Evolutionary conservation across 1,139 yeast species (phyloP).

Genomic region (Suhomyces yuchorum): DNA sequence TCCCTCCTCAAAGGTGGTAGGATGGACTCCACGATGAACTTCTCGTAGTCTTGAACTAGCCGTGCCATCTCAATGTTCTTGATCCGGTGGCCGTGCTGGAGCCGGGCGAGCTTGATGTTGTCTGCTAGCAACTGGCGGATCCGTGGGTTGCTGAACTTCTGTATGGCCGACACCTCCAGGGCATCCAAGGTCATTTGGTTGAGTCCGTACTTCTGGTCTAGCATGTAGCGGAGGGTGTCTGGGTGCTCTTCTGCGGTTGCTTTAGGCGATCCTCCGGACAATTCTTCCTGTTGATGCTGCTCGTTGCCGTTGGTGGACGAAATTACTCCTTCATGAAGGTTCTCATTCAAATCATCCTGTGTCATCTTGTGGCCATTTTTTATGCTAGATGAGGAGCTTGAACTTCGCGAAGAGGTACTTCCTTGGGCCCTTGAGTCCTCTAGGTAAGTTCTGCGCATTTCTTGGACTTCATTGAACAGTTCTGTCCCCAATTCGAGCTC

Average conservation of each 20-base stretch:
- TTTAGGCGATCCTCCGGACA: neutral
- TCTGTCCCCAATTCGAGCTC: conserved; percentile 11
- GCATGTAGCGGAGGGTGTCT: conserved; percentile 20
- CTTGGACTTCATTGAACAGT: conserved; percentile 4
- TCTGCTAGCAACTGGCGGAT: conserved; percentile 25
- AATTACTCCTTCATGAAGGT: neutral
- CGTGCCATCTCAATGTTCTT: conserved; percentile 28
- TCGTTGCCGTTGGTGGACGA: neutral
- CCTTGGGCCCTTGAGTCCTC: neutral
- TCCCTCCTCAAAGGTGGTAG: conserved; percentile 34
- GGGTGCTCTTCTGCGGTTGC: neutral
- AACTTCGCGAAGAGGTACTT: too few species aligned
- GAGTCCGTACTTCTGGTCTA: conserved; percentile 21
- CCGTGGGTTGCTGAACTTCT: conserved; percentile 3
- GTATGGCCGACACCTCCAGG: neutral
- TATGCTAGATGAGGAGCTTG: too few species aligned
- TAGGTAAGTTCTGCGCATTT: neutral
- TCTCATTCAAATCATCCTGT: neutral
- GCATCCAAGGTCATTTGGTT: conserved; percentile 10
- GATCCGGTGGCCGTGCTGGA: conserved; percentile 22
- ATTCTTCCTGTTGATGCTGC: neutral
- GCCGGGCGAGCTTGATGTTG: conserved; percentile 25
- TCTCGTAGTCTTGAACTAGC: conserved; percentile 33
- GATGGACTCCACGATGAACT: conserved; percentile 27
- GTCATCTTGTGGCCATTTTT: neutral